phyloP scores from a whole-genome alignment of 768 basidiomycete genomes.

The Rhizopogon roseolus region DNA sequence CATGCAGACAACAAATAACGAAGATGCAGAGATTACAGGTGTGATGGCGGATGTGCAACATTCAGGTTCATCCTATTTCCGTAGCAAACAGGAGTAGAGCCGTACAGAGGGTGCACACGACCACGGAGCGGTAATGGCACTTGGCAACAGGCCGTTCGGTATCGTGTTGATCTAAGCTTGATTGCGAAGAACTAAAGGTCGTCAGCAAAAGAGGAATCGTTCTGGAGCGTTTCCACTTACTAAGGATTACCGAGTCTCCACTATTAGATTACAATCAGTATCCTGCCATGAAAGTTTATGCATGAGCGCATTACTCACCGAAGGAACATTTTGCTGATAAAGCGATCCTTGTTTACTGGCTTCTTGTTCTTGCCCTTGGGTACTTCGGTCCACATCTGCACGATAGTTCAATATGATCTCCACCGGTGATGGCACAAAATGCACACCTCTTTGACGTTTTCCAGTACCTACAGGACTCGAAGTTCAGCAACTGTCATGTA shows the following conservation, averaged over 20 bases:
- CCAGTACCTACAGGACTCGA: slow-evolving; percentile 63
- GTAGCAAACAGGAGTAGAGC: not conserved
- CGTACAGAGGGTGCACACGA: not conserved
- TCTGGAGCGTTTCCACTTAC: slow-evolving; percentile 44
- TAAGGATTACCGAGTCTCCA: slow-evolving; percentile 96
- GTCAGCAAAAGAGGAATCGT: slow-evolving; percentile 26
- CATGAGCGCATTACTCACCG: slow-evolving; percentile 44
- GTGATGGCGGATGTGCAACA: not conserved
- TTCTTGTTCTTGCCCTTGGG: slow-evolving; percentile 99
- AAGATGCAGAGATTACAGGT: not conserved
- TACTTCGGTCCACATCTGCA: slow-evolving; percentile 97
- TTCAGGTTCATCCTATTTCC: not conserved
- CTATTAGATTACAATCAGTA: slow-evolving; percentile 33
- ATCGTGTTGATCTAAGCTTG: slow-evolving; percentile 44
- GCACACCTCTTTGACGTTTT: slow-evolving; percentile 94
- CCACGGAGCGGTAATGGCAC: not conserved
- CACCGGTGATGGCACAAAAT: not conserved
- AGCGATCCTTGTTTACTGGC: slow-evolving; percentile 97
- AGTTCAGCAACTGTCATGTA: slow-evolving; percentile 5
- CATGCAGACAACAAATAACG: not conserved
- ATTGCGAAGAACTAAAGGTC: slow-evolving; percentile 65
- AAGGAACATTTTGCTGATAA: slow-evolving; percentile 99
- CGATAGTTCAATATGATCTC: slow-evolving; percentile 3
- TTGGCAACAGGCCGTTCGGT: not conserved
- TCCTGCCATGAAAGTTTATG: slow-evolving; percentile 6